Evolutionary conservation across 129 eudicot genomes (phyloP), one percentile per base, ranked within the genome.

Genomic region (Chrysanthemum makinoi): DNA sequence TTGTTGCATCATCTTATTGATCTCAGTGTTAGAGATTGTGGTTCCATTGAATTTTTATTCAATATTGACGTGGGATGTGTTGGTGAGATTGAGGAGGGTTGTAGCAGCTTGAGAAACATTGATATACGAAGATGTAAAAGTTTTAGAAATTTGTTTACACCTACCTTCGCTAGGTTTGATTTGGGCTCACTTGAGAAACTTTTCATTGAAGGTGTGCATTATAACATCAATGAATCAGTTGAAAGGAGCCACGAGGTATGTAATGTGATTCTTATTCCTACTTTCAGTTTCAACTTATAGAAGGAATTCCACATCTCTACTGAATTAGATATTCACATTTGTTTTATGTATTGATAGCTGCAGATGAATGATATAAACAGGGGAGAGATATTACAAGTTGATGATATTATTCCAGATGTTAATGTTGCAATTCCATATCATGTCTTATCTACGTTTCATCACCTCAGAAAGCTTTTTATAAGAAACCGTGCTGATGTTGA

Each of bases 341-440:
- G 43, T 35, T 35, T 35, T n/a, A 35, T 35, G 43, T 35, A 35
- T 5, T 35, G 43, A 35, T 35, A 48, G 53, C 6, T 30, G 35
- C 35, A 30, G 35, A 30, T 30, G 35, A 30, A 30, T 30, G 35
- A 30, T 30, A 0, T 4, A 30, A 30, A 30, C 24, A 22, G 0
- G 0, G 24, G 24, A 22, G 24, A 22, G 24, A 22, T 22, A 22
- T 0, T 22, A 22, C 24, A 22, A 22, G 24, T 22, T 22, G 24
- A 22, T 22, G 24, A 22, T 0, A 22, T 22, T 22, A 22, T 22
- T 22, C 24, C 0, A 1, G 24, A 22, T 22, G 24, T 22, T 22
- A 19, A 66, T 47, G 57, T 66, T 20, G 47, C 44, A 68, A 48
- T 24, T 15, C 58, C 72, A 68, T 48, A 30, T 67, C 17, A 67